These are phyloP conservation scores for Leishmania mexicana DNA, from an alignment of 208 protist species.

Conservation along the genomic window DNA sequence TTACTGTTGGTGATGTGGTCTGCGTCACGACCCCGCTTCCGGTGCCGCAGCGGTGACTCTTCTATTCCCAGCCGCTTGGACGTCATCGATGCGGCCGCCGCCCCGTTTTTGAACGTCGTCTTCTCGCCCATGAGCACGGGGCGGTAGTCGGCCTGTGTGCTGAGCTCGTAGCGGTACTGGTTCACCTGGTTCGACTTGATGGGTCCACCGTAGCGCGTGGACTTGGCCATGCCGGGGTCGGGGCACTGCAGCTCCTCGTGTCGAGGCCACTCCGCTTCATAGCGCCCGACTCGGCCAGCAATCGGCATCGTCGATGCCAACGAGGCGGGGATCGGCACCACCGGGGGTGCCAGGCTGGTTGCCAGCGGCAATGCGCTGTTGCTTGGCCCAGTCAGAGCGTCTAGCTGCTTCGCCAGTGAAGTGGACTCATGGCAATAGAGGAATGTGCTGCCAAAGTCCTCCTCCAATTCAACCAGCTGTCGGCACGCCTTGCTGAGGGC, in stretches of 20 bases:
- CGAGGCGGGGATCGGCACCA: slow-evolving; percentile 38
- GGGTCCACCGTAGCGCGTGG: slow-evolving; percentile 41
- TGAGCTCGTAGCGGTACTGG: slow-evolving; percentile 75
- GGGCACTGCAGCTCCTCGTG: slow-evolving; percentile 72
- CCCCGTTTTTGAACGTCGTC: neutral
- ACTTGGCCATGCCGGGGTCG: slow-evolving; percentile 53
- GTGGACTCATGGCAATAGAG: slow-evolving; percentile 74
- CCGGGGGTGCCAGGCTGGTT: slow-evolving; percentile 18
- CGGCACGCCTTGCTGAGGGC: slow-evolving; percentile 57
- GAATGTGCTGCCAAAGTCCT: slow-evolving; percentile 75
- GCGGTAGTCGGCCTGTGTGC: slow-evolving; percentile 56
- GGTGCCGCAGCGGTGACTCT: neutral
- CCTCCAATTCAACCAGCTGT: slow-evolving; percentile 71
- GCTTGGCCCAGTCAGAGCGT: slow-evolving; percentile 32
- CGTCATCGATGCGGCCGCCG: neutral
- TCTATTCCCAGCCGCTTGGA: neutral
- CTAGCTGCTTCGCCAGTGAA: slow-evolving; percentile 33
- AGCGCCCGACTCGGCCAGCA: slow-evolving; percentile 64
- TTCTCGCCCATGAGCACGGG: slow-evolving; percentile 44
- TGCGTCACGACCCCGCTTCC: neutral
- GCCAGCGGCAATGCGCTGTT: slow-evolving; percentile 25
- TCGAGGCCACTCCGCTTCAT: slow-evolving; percentile 60
- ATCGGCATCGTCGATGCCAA: slow-evolving; percentile 60
- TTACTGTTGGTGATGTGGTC: neutral
- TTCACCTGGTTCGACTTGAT: slow-evolving; percentile 68